A percentile compares a stretch with the other conserved stretches of the same genome.
Conservation (phyloP, 2,329 filamentous ascomycete species). For the Trichophyton benhamiae region DNA sequence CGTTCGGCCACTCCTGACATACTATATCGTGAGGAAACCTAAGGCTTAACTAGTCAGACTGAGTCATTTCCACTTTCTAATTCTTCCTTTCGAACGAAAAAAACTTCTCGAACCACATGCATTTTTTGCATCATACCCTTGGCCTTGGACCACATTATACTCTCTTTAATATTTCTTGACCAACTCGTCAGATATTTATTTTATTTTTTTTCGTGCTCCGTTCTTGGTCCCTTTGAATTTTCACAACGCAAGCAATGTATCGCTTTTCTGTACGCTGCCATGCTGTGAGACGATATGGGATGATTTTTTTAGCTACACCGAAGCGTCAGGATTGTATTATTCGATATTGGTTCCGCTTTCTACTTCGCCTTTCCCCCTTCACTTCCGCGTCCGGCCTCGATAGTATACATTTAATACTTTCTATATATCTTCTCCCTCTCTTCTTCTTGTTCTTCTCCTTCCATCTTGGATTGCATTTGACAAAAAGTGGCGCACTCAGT, state of each 20-base stretch:
- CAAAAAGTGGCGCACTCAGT: too few species aligned
- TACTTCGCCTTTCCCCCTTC: neutral
- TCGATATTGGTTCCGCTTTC: neutral
- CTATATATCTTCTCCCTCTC: neutral
- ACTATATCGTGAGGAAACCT: conserved; percentile 22
- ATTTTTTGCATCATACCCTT: conserved; percentile 1
- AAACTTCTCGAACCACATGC: neutral
- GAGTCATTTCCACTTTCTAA: neutral
- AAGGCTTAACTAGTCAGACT: neutral
- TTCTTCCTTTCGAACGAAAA: neutral
- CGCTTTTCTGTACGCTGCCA: neutral
- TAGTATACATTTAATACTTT: neutral
- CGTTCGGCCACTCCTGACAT: conserved; percentile 26
- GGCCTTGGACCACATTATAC: neutral
- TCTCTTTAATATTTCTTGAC: neutral
- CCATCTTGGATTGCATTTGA: neutral
- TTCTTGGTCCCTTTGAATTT: neutral
- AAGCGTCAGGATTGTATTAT: conserved; percentile 4
- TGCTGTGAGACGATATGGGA: neutral
- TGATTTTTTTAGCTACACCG: neutral
- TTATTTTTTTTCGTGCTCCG: neutral
- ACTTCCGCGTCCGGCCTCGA: neutral
- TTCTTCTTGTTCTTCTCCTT: neutral
- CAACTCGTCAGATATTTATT: neutral
- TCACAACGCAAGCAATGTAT: neutral